A percentile compares a stretch with the other conserved stretches of the same genome.
These are phyloP conservation scores for Bisporella sp. DNA, from an alignment of 2,329 filamentous ascomycete species.

Conservation along the genomic window DNA sequence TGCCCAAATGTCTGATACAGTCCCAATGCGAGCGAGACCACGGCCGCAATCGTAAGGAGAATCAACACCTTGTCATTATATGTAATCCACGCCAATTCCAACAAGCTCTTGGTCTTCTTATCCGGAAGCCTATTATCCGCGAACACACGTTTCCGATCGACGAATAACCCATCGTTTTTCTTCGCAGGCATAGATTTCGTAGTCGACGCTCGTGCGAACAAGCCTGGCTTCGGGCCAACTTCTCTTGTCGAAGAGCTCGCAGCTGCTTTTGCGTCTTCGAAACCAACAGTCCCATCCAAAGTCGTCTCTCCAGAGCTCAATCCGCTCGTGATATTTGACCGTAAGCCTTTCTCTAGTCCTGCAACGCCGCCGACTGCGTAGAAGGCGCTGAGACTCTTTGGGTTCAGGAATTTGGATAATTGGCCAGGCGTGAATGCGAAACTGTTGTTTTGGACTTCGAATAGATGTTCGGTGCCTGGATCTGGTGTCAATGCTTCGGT, in stretches of 20 bases:
- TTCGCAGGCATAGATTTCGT: slow-evolving; percentile 3
- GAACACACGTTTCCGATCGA: slow-evolving; percentile 63
- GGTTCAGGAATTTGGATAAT: slow-evolving; percentile 70
- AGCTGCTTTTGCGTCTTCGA: slow-evolving; percentile 49
- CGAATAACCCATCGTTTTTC: slow-evolving; percentile 30
- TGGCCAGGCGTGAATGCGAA: slow-evolving; percentile 71
- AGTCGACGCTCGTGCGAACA: slow-evolving; percentile 13
- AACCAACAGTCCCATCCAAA: slow-evolving; percentile 57
- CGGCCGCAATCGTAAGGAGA: slow-evolving; percentile 61
- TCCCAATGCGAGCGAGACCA: slow-evolving; percentile 68
- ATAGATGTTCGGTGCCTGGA: slow-evolving; percentile 64
- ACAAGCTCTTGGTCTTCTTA: slow-evolving; percentile 61
- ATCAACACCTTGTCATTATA: slow-evolving; percentile 79
- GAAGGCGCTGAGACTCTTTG: slow-evolving; percentile 70
- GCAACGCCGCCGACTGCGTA: slow-evolving; percentile 66
- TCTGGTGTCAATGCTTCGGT: slow-evolving; percentile 43
- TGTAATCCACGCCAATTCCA: slow-evolving; percentile 70
- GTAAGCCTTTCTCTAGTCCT: slow-evolving; percentile 67
- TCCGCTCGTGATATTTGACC: slow-evolving; percentile 57
- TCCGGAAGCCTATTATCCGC: slow-evolving; percentile 60
- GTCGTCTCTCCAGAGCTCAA: slow-evolving; percentile 62
- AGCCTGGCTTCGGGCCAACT: slow-evolving; percentile 15
- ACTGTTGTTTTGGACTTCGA: slow-evolving; percentile 57
- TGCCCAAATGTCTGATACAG: slow-evolving; percentile 64
- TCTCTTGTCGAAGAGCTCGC: slow-evolving; percentile 12